Evolutionary conservation across 495 filamentous ascomycete genomes (phyloP).

Genomic region (Penicillium alfredii): DNA sequence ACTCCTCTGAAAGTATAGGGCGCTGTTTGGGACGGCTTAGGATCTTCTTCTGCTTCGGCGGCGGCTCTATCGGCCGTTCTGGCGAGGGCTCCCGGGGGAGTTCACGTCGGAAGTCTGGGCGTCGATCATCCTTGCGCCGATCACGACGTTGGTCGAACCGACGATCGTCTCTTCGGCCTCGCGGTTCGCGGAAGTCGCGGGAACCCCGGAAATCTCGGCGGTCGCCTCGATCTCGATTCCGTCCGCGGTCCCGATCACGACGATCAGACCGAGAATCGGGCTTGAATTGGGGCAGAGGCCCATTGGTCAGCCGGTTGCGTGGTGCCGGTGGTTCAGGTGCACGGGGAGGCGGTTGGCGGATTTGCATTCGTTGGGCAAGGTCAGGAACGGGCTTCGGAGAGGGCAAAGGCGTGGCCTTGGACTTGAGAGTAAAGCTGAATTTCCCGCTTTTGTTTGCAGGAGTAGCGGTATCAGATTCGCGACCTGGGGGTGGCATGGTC

Average conservation of each 20-base stretch:
- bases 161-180: conserved; percentile 43
- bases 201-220: conserved; percentile 38
- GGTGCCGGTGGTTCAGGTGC: conserved; percentile 28
- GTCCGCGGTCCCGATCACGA: conserved; percentile 39
- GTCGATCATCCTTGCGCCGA: conserved; percentile 29
- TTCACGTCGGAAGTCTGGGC: conserved; percentile 35
- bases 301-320: conserved; percentile 33
- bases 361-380: conserved; percentile 63
- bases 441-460: conserved; percentile 59
- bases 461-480: conserved; percentile 43
- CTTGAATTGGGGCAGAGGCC: conserved; percentile 37
- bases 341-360: conserved; percentile 40
- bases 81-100: conserved; percentile 35
- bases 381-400: conserved; percentile 64
- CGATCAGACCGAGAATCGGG: conserved; percentile 40
- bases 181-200: conserved; percentile 45
- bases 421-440: conserved; percentile 84
- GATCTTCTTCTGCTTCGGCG: conserved; percentile 61
- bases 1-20: conserved; percentile 62
- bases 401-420: conserved; percentile 53
- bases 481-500: conserved; percentile 46
- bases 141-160: conserved; percentile 37
- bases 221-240: conserved; percentile 38
- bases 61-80: conserved; percentile 18
- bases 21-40: conserved; percentile 66